These are phyloP conservation scores for Diaporthe nobilis DNA, from an alignment of 2,329 filamentous ascomycete species.

Conservation along the genomic window DNA sequence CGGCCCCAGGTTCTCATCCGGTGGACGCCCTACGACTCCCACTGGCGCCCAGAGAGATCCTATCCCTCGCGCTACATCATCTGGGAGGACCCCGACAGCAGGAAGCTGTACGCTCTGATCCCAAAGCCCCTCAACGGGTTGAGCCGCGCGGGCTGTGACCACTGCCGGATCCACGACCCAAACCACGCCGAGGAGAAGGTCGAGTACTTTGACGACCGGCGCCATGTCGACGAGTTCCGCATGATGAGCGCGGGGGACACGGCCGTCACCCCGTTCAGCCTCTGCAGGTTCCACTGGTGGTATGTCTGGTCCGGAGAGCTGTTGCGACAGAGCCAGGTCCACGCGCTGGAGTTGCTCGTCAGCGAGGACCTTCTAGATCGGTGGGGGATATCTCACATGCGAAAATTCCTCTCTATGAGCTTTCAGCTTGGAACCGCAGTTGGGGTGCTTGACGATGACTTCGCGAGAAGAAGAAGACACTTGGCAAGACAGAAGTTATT, in stretches of 20 bases:
- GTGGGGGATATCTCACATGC: not conserved
- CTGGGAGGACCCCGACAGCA: not conserved
- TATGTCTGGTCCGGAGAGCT: constrained; percentile 7
- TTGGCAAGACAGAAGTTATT: not conserved
- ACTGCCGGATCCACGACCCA: constrained; percentile 23
- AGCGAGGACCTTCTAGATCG: not conserved
- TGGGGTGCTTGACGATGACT: not conserved
- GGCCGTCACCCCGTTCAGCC: constrained; percentile 1
- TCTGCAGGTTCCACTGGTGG: constrained; percentile 30
- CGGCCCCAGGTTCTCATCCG: not conserved
- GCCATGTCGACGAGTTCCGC: not conserved
- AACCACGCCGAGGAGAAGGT: not conserved
- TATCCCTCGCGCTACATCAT: not conserved
- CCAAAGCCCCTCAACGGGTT: constrained; percentile 2
- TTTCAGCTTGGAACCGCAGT: too few relatives aligned
- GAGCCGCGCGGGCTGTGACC: constrained; percentile 11
- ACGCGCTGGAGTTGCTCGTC: constrained; percentile 2
- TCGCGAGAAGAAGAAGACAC: not conserved
- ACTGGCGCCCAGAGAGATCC: too few relatives aligned
- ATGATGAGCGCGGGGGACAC: not conserved
- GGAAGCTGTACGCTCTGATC: not conserved
- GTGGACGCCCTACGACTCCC: not conserved
- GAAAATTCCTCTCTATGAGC: not conserved
- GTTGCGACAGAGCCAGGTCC: constrained; percentile 1
- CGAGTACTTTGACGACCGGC: not conserved